Base-by-base conservation (phyloP, 2,329 filamentous ascomycete genomes). In the Arachnopeziza araneosa region DNA sequence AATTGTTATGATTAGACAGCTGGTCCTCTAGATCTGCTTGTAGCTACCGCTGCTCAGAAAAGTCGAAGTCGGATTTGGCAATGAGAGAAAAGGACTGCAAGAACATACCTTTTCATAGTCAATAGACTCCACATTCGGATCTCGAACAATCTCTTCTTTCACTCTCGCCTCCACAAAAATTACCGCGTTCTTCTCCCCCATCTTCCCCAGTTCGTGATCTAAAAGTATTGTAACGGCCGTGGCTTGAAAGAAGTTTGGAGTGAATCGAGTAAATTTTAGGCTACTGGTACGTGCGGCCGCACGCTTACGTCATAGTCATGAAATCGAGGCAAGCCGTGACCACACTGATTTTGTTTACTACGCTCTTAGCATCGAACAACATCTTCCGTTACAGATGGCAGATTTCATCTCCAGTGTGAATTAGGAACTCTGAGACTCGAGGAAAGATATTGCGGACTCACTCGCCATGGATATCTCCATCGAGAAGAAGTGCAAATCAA, bases 401-500 rank as follows among this genome's bases (percentile, higher is more conserved):
- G 36, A 44, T 14, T 44, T 44, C 3, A 14, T 4, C 6, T 44
- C 10, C 36, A 19, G 17, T 44, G 17, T 19, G 12, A 6, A 5
- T 44, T 44, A 44, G 36, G 36, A 44, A 3, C 36, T 12, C 6
- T 12, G 12, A 44, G 4, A 5, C 17, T 44, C 6, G 36, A 44
- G 17, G 4, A 44, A 44, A 14, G 12, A 44, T 44, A 6, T 44
- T 14, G 36, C 17, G 12, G 36, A 44, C 10, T 44, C 36, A 14
- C 17, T 44, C 36, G 36, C 12, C 10, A 44, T 44, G 36, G 36
- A 44, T 44, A 19, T 19, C 54, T 49, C 44, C 24, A 14, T 30
- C n/a, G 57, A 61, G 10, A 66, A 68, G 53, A 58, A 69, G 19
- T 72, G 71, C 56, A 44, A 57, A 14, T 54, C 57, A 17, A 19